A percentile compares a stretch with the other conserved stretches of the same genome.
phyloP scores from a whole-genome alignment of 805 yeast genomes.

The Ogataea chonburiensis region DNA sequence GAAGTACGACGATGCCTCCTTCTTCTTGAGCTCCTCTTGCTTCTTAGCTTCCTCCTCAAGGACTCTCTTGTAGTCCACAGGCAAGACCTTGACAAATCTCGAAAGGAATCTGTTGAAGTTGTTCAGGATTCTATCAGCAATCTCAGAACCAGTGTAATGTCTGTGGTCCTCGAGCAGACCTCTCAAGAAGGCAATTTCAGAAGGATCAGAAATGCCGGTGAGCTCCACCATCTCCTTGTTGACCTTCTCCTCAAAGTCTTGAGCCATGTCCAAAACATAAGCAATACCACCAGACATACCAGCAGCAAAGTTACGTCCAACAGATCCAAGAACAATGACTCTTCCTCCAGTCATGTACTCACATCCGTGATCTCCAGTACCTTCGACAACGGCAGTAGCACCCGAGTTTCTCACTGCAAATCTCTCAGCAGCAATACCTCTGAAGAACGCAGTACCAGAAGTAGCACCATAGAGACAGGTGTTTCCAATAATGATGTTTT shows the following conservation, averaged over 20 bases:
- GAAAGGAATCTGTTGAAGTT: slow-evolving; percentile 89
- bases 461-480: slow-evolving; percentile 98
- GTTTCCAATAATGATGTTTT: slow-evolving; percentile 94
- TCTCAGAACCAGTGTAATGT: slow-evolving; percentile 89
- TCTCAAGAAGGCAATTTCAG: slow-evolving; percentile 90
- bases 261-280: slow-evolving; percentile 92
- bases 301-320: slow-evolving; percentile 93
- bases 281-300: slow-evolving; percentile 99
- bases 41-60: slow-evolving; percentile 71
- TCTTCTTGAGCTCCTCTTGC: slow-evolving; percentile 61
- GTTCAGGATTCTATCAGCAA: slow-evolving; percentile 77
- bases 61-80: slow-evolving; percentile 87
- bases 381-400: slow-evolving; percentile 95
- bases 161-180: slow-evolving; percentile 93
- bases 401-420: slow-evolving; percentile 99
- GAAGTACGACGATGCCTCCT: slow-evolving; percentile 64
- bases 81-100: slow-evolving; percentile 89
- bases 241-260: slow-evolving; percentile 79
- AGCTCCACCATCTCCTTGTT: slow-evolving; percentile 83
- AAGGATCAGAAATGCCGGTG: slow-evolving; percentile 73
- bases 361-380: slow-evolving; percentile 98
- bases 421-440: slow-evolving; percentile 98
- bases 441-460: slow-evolving; percentile 86
- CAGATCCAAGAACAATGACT: slow-evolving; percentile 85
- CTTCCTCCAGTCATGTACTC: slow-evolving; percentile 99